Conservation (phyloP, 306 rosid species). For the Acmispon strigosus region DNA sequence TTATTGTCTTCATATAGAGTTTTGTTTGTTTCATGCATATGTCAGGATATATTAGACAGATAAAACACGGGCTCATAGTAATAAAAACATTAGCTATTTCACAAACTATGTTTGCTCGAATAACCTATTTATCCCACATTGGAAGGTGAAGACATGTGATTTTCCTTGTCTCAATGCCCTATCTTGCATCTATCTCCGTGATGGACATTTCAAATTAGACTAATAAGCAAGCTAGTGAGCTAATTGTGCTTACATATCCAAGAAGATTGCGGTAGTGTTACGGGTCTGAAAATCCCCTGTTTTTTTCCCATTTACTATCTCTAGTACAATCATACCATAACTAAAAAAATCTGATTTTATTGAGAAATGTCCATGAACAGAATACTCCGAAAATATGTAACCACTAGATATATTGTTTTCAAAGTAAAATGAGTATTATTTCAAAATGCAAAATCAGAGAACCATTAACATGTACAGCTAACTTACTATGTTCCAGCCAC, state of each 20-base stretch:
- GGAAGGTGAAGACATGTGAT: neutral
- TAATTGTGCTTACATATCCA: neutral
- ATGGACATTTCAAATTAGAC: neutral
- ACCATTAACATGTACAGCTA: neutral
- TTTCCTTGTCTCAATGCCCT: neutral
- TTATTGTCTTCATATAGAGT: too few relatives aligned
- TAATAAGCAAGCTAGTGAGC: neutral
- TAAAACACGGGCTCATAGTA: too few relatives aligned
- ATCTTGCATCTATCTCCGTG: neutral
- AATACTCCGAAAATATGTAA: neutral
- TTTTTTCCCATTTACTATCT: neutral
- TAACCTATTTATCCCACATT: too few relatives aligned
- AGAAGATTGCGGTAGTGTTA: neutral
- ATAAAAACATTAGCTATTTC: too few relatives aligned
- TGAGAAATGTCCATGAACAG: neutral
- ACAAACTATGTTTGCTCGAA: too few relatives aligned
- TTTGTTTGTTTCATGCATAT: too few relatives aligned
- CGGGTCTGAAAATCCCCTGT: neutral
- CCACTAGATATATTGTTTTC: neutral
- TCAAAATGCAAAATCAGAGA: neutral
- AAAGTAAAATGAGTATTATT: neutral
- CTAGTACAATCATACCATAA: neutral
- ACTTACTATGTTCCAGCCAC: conserved; percentile 1
- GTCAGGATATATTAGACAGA: too few relatives aligned
- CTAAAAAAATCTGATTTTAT: neutral